Evolutionary conservation across 2,329 filamentous ascomycete genomes (phyloP), one percentile per base, ranked within the genome.

Genomic region (Exserohilum rostratum): DNA sequence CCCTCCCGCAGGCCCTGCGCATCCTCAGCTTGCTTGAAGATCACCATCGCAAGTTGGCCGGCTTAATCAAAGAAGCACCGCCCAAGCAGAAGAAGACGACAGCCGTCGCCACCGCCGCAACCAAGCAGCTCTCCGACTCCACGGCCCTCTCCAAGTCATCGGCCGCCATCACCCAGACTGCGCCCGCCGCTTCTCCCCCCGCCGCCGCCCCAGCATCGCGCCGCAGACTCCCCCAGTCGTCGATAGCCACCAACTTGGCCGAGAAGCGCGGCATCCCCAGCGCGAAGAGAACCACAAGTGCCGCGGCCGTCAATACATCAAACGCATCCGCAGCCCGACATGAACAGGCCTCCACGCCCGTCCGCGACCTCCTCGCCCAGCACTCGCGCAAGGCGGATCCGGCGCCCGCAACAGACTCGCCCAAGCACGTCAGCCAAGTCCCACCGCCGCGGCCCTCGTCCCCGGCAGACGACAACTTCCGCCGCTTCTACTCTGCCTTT

Each of bases 401-500:
- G 34, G 57, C 35, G 47, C 57, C 44, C 33, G 50, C 54, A 7
- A 55, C 51, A 34, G 63, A 68, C 18, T 30, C 59, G n/a, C 3
- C 53, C 5, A 66, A 55, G 33, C 60, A 62, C 30, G 55, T 57
- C 1, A 55, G 50, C 20, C 59, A 58, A n/a, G 50, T 47, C 2
- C 3, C 59, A 5, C 20, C 43, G 25, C 59, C 57, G 18, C 58
- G 71, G 11, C 33, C 60, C 1, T 60, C 68, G 12, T 62, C 70
- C 0, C 65, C 68, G 0, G 61, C 77, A 1, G 91, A 96, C 29
- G 92, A 93, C 52, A 88, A 90, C 5, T 99, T 97, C 71, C 86
- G 90, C 6, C 86, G 87, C 49, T 99, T 98, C 77, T 99, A 98
- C 77, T 93, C 85, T 54, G 92, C 91, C 1, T 96, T 97, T 68